Evolutionary conservation across 768 basidiomycete genomes (phyloP), one percentile per base, ranked within the genome.

Genomic region (Hysterangium stoloniferum): DNA sequence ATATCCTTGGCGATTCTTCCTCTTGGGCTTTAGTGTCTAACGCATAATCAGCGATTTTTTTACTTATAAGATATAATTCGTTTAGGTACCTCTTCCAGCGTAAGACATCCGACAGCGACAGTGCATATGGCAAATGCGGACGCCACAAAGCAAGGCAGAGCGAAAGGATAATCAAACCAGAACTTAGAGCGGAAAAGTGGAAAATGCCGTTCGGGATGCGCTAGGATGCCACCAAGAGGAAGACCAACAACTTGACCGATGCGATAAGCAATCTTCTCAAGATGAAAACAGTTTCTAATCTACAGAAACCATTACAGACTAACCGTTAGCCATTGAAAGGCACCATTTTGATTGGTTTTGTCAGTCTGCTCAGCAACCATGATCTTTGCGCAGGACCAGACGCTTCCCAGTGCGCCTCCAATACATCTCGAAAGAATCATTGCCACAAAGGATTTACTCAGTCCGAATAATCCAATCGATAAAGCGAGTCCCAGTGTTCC

Each of bases 31-130:
- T 25, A 45, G 31, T 25, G 44, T 45, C 44, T 45, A 25, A 27
- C 13, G 19, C 7, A 28, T 9, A n/a, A 41, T 41, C 11, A n/a
- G n/a, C n/a, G 34, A 35, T 35, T 35, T 11, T 41, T 41, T 41
- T 22, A 41, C 19, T 12, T 4, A 41, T 12, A 17, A 41, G 17
- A 41, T 22, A 22, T 12, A 20, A n/a, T n/a, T n/a, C n/a, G n/a
- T n/a, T n/a, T n/a, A 45, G 15, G 40, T 40, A 58, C 58, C 57
- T 61, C 59, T 44, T 61, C 51, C 13, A 61, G 31, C 37, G 54
- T 52, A 33, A 59, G 50, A 33, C 31, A 47, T 7, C 51, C 52
- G 15, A 56, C 22, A 6, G 54, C 37, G 8, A 59, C 37, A 3
- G 54, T 49, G 34, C 37, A 28, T 6, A 56, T 5, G 12, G 57